Base-by-base conservation (phyloP, 768 basidiomycete genomes). In the Asterophora lycoperdoides region DNA sequence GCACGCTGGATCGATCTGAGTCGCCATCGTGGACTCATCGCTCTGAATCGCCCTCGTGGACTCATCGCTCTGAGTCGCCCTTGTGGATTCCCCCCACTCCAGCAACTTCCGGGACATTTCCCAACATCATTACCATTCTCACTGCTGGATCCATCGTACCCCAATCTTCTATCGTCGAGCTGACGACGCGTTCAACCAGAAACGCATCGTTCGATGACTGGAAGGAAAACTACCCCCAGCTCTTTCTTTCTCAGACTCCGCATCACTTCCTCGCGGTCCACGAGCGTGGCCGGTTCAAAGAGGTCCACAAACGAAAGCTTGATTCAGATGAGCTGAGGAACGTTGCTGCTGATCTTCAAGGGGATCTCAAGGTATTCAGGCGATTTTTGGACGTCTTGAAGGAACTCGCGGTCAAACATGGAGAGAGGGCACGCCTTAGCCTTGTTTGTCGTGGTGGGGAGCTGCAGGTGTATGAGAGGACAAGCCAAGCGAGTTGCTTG, bases 221-320 rank as follows among this genome's bases (percentile, higher is more conserved):
- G 84, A 67, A 58, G 23, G 82, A 85, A 10, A 66, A 69, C 1
- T 86, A 80, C 60, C 78, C 81, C 0, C 86, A 88, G 59, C 64
- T 88, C 10, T 83, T 76, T 60, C 74, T 89, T 46, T 86, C 87
- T 5, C 81, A 83, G 59, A 88, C 83, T 0, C 66, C 74, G 1
- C 74, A 79, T 55, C 72, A 81, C 49, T 81, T 78, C 59, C 66
- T 86, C 45, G 86, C 76, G 0, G 65, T 76, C 35, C 86, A 89
- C 60, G 58, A 68, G 11, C 62, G 69, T 3, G 86, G 86, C 1
- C 64, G 34, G 1, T 88, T 89, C 62, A 56, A 60, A 3, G 61
- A 66, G 8, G 65, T 84, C 6, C 65, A 73, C 43, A 83, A 83
- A 61, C 63, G 69, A 35, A 72, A 74, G 37, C 65, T 75, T 4